phyloP scores from a whole-genome alignment of 306 rosid species.

The Adenanthera pavonina region DNA sequence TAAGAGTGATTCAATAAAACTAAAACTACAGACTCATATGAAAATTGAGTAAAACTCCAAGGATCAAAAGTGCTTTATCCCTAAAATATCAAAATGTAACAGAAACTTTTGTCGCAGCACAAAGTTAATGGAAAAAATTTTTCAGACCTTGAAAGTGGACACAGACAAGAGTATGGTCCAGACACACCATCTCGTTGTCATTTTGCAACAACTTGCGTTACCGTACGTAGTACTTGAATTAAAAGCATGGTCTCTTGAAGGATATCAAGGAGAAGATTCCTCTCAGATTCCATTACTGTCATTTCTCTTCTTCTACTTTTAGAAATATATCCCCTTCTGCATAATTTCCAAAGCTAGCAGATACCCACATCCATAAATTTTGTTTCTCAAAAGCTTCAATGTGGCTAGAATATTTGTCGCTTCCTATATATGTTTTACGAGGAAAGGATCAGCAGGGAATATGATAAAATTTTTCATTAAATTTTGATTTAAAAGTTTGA shows the following conservation, averaged over 20 bases:
- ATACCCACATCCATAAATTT: neutral
- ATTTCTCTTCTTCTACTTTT: neutral
- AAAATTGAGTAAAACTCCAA: too few species aligned
- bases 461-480: neutral
- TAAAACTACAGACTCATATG: too few species aligned
- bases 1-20: too few species aligned
- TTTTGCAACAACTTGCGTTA: conserved; percentile 12
- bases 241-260: neutral
- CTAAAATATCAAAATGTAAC: neutral
- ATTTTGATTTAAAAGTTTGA: too few species aligned
- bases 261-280: neutral
- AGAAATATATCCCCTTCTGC: neutral
- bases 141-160: conserved; percentile 6
- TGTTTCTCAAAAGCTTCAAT: neutral
- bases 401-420: neutral
- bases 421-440: neutral
- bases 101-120: neutral
- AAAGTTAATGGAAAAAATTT: neutral
- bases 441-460: neutral
- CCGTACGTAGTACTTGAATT: conserved; percentile 11
- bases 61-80: too few species aligned
- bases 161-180: neutral
- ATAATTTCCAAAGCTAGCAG: neutral
- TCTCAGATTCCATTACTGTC: neutral
- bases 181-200: neutral